phyloP scores from a whole-genome alignment of 345 rosid species.

The Camelina hispida region DNA sequence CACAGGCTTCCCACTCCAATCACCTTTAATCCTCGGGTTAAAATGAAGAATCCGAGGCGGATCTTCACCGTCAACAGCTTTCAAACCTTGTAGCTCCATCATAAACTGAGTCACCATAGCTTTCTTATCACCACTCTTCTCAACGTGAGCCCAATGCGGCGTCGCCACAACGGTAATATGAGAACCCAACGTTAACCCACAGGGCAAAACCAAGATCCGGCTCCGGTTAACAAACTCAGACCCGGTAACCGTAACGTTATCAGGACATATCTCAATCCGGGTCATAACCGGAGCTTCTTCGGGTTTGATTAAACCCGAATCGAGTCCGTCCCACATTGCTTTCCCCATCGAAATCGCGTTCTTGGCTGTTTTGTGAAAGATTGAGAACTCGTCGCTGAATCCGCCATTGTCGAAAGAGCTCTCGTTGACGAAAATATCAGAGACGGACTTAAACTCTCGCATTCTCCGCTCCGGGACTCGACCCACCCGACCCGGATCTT shows the following conservation, averaged over 20 bases:
- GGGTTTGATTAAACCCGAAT: slow-evolving; percentile 44
- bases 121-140: slow-evolving; percentile 55
- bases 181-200: slow-evolving; percentile 88
- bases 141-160: slow-evolving; percentile 74
- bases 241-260: slow-evolving; percentile 60
- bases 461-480: slow-evolving; percentile 29
- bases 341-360: slow-evolving; percentile 74
- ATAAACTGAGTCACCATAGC: slow-evolving; percentile 79
- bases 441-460: slow-evolving; percentile 45
- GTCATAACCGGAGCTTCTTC: slow-evolving; percentile 33
- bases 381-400: slow-evolving; percentile 54
- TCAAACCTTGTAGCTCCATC: slow-evolving; percentile 79
- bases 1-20: slow-evolving; percentile 73
- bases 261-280: slow-evolving; percentile 59
- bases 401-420: slow-evolving; percentile 48
- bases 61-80: slow-evolving; percentile 67
- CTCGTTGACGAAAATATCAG: slow-evolving; percentile 55
- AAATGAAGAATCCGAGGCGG: slow-evolving; percentile 79
- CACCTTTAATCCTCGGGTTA: slow-evolving; percentile 72
- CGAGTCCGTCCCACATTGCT: slow-evolving; percentile 62
- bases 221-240: slow-evolving; percentile 56
- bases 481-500: slow-evolving; percentile 42
- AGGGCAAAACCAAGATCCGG: slow-evolving; percentile 68
- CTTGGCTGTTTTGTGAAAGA: slow-evolving; percentile 68
- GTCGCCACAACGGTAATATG: slow-evolving; percentile 84